Conservation (phyloP, 768 basidiomycete genomes). For the Russula earlei region DNA sequence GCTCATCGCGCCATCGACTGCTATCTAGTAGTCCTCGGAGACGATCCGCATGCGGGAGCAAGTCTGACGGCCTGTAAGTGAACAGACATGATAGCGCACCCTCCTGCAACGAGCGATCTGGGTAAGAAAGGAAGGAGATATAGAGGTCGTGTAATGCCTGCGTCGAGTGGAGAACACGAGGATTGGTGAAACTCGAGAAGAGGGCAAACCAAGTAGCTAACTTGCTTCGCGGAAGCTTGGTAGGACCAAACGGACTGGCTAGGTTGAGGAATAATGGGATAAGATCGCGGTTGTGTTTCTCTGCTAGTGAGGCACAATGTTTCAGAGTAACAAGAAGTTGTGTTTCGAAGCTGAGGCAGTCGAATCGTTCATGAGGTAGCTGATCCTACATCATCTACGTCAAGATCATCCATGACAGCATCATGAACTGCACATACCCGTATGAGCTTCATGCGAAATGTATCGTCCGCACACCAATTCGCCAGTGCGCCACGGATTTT, state of each 20-base stretch:
- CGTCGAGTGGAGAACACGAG: conserved; percentile 74
- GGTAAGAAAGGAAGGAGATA: conserved; percentile 68
- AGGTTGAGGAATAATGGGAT: conserved; percentile 68
- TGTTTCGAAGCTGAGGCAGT: conserved; percentile 64
- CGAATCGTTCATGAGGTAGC: conserved; percentile 48
- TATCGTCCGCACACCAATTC: conserved; percentile 36
- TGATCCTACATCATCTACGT: conserved; percentile 29
- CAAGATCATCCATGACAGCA: background rate
- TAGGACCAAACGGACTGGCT: conserved; percentile 31
- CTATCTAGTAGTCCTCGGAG: conserved; percentile 71
- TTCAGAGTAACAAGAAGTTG: conserved; percentile 68
- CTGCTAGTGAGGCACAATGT: conserved; percentile 61
- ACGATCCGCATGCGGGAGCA: conserved; percentile 49
- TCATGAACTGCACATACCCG: conserved; percentile 24
- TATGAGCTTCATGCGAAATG: conserved; percentile 27
- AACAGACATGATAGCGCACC: conserved; percentile 70
- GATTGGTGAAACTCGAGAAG: conserved; percentile 85
- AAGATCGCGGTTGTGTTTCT: conserved; percentile 82
- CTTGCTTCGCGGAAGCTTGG: conserved; percentile 47
- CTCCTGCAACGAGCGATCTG: conserved; percentile 69
- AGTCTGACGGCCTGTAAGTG: conserved; percentile 63
- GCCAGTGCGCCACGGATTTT: conserved; percentile 42
- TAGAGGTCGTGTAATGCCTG: conserved; percentile 59
- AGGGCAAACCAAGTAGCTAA: conserved; percentile 72
- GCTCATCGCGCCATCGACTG: conserved; percentile 80